These are phyloP conservation scores for Fibroporia radiculosa DNA, from an alignment of 768 basidiomycete genomes.

Conservation along the genomic window DNA sequence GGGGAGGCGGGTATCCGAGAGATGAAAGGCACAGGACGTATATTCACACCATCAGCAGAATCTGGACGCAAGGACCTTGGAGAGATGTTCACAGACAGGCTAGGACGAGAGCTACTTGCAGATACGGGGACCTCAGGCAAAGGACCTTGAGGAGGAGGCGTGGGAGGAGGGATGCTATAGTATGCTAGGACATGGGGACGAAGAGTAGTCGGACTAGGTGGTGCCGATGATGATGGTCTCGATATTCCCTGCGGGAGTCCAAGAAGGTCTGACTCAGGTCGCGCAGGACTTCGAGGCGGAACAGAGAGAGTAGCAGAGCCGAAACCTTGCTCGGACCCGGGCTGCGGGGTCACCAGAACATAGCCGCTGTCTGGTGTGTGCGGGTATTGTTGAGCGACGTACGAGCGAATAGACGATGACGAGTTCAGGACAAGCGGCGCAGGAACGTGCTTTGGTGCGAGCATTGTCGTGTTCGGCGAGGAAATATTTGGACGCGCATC, in stretches of 20 bases:
- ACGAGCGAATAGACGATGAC: constrained; percentile 10
- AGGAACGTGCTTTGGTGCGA: constrained; percentile 16
- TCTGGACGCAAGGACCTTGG: constrained; percentile 12
- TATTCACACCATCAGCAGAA: constrained; percentile 10
- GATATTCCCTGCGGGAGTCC: background rate
- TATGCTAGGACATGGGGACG: constrained; percentile 17
- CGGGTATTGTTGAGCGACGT: background rate
- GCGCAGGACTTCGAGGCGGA: background rate
- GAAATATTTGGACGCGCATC: constrained; percentile 17
- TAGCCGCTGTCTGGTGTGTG: constrained; percentile 12
- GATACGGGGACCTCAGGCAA: constrained; percentile 16
- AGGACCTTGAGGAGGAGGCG: constrained; percentile 19
- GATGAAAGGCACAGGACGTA: background rate
- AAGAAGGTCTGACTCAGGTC: constrained; percentile 1
- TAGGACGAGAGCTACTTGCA: background rate
- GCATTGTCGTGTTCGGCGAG: constrained; percentile 19
- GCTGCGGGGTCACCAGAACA: constrained; percentile 13
- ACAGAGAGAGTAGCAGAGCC: background rate
- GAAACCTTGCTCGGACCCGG: background rate
- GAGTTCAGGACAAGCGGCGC: constrained; percentile 17
- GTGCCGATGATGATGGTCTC: constrained; percentile 8
- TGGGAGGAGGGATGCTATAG: constrained; percentile 19
- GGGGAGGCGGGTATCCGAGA: background rate
- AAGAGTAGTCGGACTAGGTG: background rate
- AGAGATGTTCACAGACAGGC: constrained; percentile 1